Conservation (phyloP, 192 early-diverging fungal genomes). For the Kickxella alabastrina region DNA sequence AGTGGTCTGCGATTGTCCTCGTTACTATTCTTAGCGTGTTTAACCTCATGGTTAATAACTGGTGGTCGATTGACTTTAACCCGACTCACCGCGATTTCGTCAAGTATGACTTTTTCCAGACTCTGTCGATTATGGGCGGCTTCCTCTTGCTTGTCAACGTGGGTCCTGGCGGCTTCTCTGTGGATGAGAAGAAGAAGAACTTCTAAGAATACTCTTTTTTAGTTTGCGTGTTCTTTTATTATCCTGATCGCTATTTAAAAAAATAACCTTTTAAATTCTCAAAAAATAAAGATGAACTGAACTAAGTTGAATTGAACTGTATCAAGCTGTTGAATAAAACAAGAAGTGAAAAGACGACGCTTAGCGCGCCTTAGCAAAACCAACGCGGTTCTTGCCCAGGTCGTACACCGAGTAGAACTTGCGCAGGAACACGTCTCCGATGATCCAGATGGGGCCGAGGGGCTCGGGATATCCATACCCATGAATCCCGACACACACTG, state of each 20-base stretch:
- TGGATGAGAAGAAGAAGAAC: conserved; percentile 97
- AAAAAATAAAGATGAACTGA: too few relatives aligned
- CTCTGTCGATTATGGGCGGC: conserved; percentile 90
- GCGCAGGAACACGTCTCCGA: conserved; percentile 80
- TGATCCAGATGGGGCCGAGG: conserved; percentile 78
- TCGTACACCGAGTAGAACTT: conserved; percentile 71
- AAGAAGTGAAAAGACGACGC: background rate
- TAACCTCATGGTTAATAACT: conserved; percentile 95
- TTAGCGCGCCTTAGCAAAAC: conserved; percentile 51
- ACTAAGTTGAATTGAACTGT: too few relatives aligned
- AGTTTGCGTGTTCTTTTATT: too few relatives aligned
- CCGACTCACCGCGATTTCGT: conserved; percentile 86
- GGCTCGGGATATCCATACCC: conserved; percentile 86
- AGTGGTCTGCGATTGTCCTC: conserved; percentile 91
- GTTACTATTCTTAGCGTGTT: conserved; percentile 84
- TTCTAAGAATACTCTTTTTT: conserved; percentile 69
- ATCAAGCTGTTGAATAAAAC: too few relatives aligned
- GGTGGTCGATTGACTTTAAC: conserved; percentile 82
- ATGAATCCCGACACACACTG: conserved; percentile 82
- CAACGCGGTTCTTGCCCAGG: conserved; percentile 54
- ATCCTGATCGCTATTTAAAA: too few relatives aligned
- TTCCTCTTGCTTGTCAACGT: conserved; percentile 90
- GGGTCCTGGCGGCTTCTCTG: conserved; percentile 85
- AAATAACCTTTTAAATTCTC: too few relatives aligned
- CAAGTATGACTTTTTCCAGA: conserved; percentile 99